Evolutionary conservation across 2,329 filamentous ascomycete species (phyloP), one percentile per base, ranked within the genome.

Genomic region (Simplicillium aogashimaense): DNA sequence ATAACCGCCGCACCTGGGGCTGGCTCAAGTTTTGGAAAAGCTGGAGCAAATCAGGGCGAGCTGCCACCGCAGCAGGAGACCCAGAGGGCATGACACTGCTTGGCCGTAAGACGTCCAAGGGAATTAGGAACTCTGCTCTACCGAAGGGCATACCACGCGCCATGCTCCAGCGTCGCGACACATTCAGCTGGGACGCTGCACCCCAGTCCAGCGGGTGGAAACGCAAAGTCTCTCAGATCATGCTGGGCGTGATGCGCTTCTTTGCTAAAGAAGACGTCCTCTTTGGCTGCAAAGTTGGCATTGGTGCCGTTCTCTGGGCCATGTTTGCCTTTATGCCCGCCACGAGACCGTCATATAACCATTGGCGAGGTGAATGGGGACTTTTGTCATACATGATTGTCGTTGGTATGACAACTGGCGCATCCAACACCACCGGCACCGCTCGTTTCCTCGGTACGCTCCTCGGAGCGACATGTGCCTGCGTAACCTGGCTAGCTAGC

Each of bases 371-470:
- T 25, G 92, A 98, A 69, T 98, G 92, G 92, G 92, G 92, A 16
- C 70, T 98, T 2, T 61, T 98, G 41, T 95, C 88, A 0, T 97
- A 95, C 66, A 97, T 97, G 90, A 80, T 97, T 55, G 92, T 98
- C 17, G 94, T 89, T 56, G 88, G 86, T 30, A 97, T 95, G 88
- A 98, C 90, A 0, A 90, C 95, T 16, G 92, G 92, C 20, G 88
- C 92, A 7, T 86, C 88, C 17, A 98, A 97, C 58, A 94, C 88
- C 1, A 94, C 88, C 0, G 87, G 86, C 2, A 78, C 79, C 59
- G 78, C 86, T 38, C 80, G 89, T 49, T 89, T 94, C 53, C 66
- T 85, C 7, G 88, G 88, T 44, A 95, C 88, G 2, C 71, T 85
- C 39, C 67, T 90, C 30, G 89, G 89, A 17, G 86, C 86, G 12